These are phyloP conservation scores for Brassica carinata DNA, from an alignment of 345 rosid species.

Conservation along the genomic window DNA sequence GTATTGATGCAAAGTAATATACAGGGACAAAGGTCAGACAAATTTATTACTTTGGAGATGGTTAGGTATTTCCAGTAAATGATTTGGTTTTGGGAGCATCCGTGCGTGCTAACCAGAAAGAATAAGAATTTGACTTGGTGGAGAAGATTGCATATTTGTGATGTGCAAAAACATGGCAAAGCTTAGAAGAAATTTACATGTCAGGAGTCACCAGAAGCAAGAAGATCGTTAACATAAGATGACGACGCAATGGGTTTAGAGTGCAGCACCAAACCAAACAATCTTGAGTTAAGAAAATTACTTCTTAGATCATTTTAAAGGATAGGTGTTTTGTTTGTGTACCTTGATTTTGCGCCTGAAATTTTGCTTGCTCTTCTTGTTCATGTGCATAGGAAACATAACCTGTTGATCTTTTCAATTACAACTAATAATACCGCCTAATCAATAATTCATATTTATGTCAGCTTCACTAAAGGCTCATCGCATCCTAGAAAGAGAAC, in stretches of 20 bases:
- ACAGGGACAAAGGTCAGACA: neutral
- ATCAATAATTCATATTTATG: no score
- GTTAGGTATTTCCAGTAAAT: conserved; percentile 94
- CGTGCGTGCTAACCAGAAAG: conserved; percentile 72
- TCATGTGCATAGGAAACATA: no score
- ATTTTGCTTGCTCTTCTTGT: neutral
- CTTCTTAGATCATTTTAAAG: neutral
- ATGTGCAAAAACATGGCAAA: conserved; percentile 4
- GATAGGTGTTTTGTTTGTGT: neutral
- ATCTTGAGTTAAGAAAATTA: neutral
- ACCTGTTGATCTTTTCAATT: no score
- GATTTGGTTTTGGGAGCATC: conserved; percentile 96
- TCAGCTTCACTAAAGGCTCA: no score
- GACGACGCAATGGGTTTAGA: conserved; percentile 96
- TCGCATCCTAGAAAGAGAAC: neutral
- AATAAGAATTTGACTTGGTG: conserved; percentile 89
- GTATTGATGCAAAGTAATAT: neutral
- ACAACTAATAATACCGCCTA: no score
- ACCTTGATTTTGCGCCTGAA: neutral
- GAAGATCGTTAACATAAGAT: conserved; percentile 93
- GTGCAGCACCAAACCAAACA: neutral
- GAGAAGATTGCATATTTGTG: conserved; percentile 80
- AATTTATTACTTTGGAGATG: conserved; percentile 76
- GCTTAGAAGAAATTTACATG: conserved; percentile 52
- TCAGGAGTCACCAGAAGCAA: conserved; percentile 97